Evolutionary conservation across 768 basidiomycete species (phyloP).

Genomic region (Termitomyces sp.): DNA sequence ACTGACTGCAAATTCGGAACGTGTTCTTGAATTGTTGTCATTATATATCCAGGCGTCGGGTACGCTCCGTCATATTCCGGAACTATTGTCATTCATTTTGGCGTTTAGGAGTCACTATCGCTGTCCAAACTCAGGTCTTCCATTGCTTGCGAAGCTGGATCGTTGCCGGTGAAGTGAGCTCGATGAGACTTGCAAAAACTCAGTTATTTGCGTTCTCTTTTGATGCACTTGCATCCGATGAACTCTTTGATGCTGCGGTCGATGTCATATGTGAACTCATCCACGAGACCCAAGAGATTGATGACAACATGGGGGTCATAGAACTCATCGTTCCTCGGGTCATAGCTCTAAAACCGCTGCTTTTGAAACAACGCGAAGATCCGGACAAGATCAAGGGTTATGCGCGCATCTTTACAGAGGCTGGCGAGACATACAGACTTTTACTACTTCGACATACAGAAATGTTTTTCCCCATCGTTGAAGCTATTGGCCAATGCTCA

Average conservation of each 20-base stretch:
- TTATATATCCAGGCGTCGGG: constrained; percentile 90
- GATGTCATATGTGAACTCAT: constrained; percentile 92
- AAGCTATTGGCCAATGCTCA: constrained; percentile 91
- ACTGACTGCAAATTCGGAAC: constrained; percentile 62
- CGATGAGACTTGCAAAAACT: constrained; percentile 60
- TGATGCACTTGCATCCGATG: constrained; percentile 76
- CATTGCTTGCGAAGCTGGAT: constrained; percentile 87
- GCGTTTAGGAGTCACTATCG: constrained; percentile 68
- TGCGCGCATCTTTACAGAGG: constrained; percentile 93
- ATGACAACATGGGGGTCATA: constrained; percentile 89
- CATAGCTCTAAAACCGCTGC: constrained; percentile 62
- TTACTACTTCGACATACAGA: constrained; percentile 87
- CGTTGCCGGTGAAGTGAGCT: constrained; percentile 76
- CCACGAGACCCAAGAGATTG: constrained; percentile 96
- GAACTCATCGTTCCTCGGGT: constrained; percentile 86
- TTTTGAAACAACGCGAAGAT: constrained; percentile 66
- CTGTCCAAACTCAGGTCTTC: constrained; percentile 81
- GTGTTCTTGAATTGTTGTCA: constrained; percentile 73
- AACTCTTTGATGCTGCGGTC: constrained; percentile 91
- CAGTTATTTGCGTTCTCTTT: constrained; percentile 83
- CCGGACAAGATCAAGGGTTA: constrained; percentile 86
- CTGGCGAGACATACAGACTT: constrained; percentile 92
- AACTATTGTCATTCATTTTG: not conserved
- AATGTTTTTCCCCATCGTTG: constrained; percentile 91
- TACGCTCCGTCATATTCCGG: constrained; percentile 31